Evolutionary conservation across 225 moss, liverwort and hornwort species (phyloP), one percentile per base, ranked within the genome.

Genomic region (Bryoerythrophyllum caledonicum): DNA sequence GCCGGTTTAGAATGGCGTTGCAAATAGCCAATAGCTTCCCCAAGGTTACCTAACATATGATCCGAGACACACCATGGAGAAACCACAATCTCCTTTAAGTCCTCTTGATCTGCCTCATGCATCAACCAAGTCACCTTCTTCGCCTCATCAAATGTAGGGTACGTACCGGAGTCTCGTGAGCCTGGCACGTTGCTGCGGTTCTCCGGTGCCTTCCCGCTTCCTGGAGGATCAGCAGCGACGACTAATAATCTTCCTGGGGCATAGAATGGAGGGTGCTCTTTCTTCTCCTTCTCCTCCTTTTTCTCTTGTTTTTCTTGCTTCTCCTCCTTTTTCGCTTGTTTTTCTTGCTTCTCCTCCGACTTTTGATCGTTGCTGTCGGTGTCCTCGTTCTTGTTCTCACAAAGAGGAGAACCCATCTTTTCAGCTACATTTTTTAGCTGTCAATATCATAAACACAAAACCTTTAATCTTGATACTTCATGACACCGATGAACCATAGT

Each of bases 41-140:
- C 85, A 21, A 99, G 59, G 73, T 85, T 87, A 37, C 93, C 99
- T 60, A 99, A 35, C 99, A 99, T 95, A 60, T 99, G 99, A 78
- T 99, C 99, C 3, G 99, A 99, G 24, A 99, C 26, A 34, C 89
- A 89, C 99, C 99, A 99, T 5, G 99, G 99, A 26, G 99, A 99
- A 17, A 99, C 76, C 46, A 99, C 82, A 38, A 99, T 90, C 75
- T 93, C 91, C 55, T 84, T 86, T 19, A 99, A n/a, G 24, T 99
- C 99, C 76, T 94, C 95, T 60, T 95, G 93, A 52, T 93, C 73
- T 13, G 83, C 95, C 79, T 92, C 91, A 54, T 85, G 75, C 74
- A 99, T 78, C 60, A 71, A 75, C 99, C 99, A 99, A 1, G 71
- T 88, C 72, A 90, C 80, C 24, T 85, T 88, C 82, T 84, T 90